A percentile compares a stretch with the other conserved stretches of the same genome.
These are phyloP conservation scores for Gentiana straminea DNA, from an alignment of 257 asterid species.

Conservation along the genomic window DNA sequence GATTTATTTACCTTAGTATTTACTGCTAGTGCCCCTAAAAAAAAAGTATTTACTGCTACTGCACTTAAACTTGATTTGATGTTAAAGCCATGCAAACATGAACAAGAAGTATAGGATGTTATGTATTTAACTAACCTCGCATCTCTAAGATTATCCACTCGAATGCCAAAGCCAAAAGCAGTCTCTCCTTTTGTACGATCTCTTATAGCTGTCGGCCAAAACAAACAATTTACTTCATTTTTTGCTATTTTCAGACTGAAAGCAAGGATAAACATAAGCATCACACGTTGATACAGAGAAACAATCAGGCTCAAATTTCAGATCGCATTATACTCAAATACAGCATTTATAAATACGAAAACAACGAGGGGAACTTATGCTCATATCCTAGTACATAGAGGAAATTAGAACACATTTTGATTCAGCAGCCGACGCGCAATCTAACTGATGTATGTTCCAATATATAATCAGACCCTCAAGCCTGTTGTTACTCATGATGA, in stretches of 20 bases:
- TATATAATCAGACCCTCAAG: no score
- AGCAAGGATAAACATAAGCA: neutral
- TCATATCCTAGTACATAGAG: no score
- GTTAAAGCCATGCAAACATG: neutral
- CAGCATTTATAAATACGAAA: no score
- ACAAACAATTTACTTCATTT: neutral
- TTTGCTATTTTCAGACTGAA: neutral
- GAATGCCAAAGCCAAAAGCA: constrained; percentile 61
- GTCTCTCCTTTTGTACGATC: constrained; percentile 60
- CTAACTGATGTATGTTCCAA: no score
- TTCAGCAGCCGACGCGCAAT: no score
- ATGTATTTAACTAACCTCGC: constrained; percentile 47
- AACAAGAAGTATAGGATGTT: constrained; percentile 1
- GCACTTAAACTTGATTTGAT: constrained; percentile 2
- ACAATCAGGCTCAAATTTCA: neutral
- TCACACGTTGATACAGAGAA: neutral
- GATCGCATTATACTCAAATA: no score
- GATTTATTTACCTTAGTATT: no score
- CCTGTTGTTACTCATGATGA: no score
- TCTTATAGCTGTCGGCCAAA: constrained; percentile 50
- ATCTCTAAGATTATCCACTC: constrained; percentile 69
- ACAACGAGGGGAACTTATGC: no score
- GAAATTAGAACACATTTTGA: no score
- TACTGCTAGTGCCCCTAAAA: neutral
- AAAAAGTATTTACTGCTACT: no score